Conservation (phyloP, 768 basidiomycete genomes). For the Hygrocybe coccinea region DNA sequence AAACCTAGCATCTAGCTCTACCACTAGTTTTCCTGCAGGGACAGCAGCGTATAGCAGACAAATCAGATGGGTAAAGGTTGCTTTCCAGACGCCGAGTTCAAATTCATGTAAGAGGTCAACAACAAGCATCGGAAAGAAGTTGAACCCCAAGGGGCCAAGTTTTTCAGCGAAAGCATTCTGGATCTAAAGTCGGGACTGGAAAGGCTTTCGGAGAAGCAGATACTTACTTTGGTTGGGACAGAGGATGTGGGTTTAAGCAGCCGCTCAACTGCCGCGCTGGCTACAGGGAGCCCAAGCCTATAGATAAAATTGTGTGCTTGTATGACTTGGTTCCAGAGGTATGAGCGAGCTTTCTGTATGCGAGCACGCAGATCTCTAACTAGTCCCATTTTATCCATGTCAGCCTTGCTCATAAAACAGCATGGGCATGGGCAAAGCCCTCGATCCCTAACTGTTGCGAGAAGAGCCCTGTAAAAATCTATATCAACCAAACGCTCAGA, state of each 20-base stretch:
- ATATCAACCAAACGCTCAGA: not conserved
- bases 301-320: conserved; percentile 7
- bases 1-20: conserved; percentile 20
- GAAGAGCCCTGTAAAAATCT: conserved; percentile 16
- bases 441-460: conserved; percentile 22
- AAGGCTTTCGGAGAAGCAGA: not conserved
- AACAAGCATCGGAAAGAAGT: conserved; percentile 7
- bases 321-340: conserved; percentile 1
- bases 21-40: conserved; percentile 8
- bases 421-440: conserved; percentile 24
- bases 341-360: not conserved
- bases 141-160: conserved; percentile 2
- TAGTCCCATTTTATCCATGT: conserved; percentile 25
- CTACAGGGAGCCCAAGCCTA: not conserved
- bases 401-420: conserved; percentile 17
- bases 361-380: not conserved
- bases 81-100: conserved; percentile 3
- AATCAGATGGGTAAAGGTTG: conserved; percentile 2
- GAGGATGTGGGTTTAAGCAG: conserved; percentile 1
- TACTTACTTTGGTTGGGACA: conserved; percentile 9
- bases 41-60: conserved; percentile 6
- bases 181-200: too few species aligned
- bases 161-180: conserved; percentile 11
- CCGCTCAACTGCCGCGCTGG: conserved; percentile 1
- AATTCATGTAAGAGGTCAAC: conserved; percentile 10